phyloP scores from a whole-genome alignment of 73 alveolate genomes.

The Paramecium primaurelia region DNA sequence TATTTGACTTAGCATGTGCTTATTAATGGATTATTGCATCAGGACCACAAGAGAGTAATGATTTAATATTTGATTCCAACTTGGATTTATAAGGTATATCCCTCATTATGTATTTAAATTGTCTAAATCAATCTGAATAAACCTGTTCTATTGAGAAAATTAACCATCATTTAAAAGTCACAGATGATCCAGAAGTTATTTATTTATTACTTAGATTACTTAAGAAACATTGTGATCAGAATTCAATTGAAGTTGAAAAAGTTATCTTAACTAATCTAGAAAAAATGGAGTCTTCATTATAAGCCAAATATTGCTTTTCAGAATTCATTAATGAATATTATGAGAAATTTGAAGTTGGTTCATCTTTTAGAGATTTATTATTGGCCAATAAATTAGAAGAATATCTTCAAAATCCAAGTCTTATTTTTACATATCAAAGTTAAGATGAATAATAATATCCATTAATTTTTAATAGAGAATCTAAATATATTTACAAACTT shows the following conservation, averaged over 20 bases:
- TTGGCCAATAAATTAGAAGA: neutral
- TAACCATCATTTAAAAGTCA: neutral
- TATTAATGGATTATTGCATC: neutral
- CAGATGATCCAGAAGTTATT: neutral
- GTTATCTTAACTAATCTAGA: neutral
- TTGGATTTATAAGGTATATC: neutral
- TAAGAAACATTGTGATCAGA: neutral
- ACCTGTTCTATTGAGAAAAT: neutral
- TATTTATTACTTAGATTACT: neutral
- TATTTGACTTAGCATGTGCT: neutral
- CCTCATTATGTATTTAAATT: neutral
- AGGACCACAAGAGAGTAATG: neutral
- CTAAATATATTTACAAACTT: neutral
- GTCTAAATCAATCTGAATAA: neutral
- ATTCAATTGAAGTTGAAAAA: neutral
- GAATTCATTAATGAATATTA: neutral
- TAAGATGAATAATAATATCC: neutral
- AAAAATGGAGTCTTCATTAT: neutral
- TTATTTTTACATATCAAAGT: neutral
- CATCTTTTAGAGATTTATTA: neutral
- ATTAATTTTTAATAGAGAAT: neutral
- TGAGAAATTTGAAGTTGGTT: neutral
- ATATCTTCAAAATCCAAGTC: neutral
- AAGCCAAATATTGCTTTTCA: neutral
- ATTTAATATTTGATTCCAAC: neutral